Base-by-base conservation (phyloP, 1,284 basidiomycete genomes). In the Pseudozyma flocculosa region DNA sequence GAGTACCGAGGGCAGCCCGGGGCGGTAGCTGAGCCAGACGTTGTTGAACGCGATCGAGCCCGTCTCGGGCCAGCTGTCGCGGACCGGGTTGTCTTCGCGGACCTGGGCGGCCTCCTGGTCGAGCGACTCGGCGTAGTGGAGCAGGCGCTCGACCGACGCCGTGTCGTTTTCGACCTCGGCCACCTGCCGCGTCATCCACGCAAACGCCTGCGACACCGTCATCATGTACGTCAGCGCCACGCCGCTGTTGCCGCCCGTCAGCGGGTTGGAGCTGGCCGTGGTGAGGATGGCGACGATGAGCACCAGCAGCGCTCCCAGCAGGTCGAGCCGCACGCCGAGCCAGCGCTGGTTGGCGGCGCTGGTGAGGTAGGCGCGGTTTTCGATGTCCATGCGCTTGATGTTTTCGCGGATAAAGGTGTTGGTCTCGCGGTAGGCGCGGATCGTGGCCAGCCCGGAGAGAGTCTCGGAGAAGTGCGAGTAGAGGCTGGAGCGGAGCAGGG, bases 301-400 rank as follows among this genome's bases (percentile, higher is more conserved):
- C 34, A 73, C 72, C 18, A 76, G 63, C 9, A 76, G 40, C 11
- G 72, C 64, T 32, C 79, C 78, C n/a, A 79, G 58, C 21, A 77
- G 30, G 56, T 80, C 80, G 8, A 88, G 79, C 2, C 86, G 81
- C 17, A 87, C 66, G 57, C 88, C 89, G 21, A 94, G 86, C 90
- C 90, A 93, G 50, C 90, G 84, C 84, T 89, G 80, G 75, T 92
- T 92, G 14, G 85, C 82, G 21, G 88, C 83, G 0, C 88, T 91
- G 57, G 94, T 79, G 85, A 87, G 91, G 77, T 93, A 94, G 2
- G 92, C 90, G 34, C 89, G 83, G 75, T 95, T 94, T 80, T 96
- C 91, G 41, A 88, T 80, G 69, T 96, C 88, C 46, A 93, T 83
- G n/a, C 86, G 83, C 47, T 69, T 72, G n/a, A 67, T 60, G 36